Base-by-base conservation (phyloP, 1,284 basidiomycete species). In the Apiotrichum akiyoshidainum region DNA sequence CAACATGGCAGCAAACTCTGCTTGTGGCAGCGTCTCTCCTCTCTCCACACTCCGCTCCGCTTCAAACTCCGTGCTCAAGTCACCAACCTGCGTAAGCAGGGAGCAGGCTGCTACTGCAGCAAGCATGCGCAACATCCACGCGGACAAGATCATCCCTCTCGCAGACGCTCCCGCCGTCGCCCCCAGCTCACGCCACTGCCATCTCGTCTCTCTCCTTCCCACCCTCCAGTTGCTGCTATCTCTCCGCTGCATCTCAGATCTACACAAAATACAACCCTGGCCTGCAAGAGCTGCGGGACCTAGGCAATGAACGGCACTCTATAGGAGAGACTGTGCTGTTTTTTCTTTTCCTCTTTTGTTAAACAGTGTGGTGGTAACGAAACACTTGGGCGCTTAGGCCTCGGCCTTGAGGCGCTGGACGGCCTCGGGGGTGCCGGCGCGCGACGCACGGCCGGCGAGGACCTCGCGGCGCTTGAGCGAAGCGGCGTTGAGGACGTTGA, bases 401-500 rank as follows among this genome's bases (percentile, higher is more conserved):
- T 68, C 66, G 21, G 62, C 34, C 69, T 66, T 66, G 60, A 71
- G 47, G 22, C 61, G 58, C 59, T 69, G 59, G 52, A 70, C 58
- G 45, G 68, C 68, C 8, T 65, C 64, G 40, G 58, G 39, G 13
- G 54, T 44, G 19, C 31, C 50, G 40, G 52, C 51, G 48, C 53
- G 55, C 39, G 60, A 63, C 13, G 66, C 59, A 49, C 66, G 52
- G n/a, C 59, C 44, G 11, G 65, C 66, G n/a, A 76, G 42, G 31
- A 74, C 40, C 39, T 70, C 68, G 60, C 72, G 63, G 53, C 74
- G 65, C 40, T 62, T 47, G 37, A 74, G 37, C 5, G 74, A 76
- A 17, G 74, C 73, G 65, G 81, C 80, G 68, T 92, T 89, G 57
- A 94, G 81, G 60, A 80, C 79, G 73, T 89, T 83, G 57, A 94